These are phyloP conservation scores for Wickerhamomyces ciferrii DNA, from an alignment of 805 yeast species.

Conservation along the genomic window DNA sequence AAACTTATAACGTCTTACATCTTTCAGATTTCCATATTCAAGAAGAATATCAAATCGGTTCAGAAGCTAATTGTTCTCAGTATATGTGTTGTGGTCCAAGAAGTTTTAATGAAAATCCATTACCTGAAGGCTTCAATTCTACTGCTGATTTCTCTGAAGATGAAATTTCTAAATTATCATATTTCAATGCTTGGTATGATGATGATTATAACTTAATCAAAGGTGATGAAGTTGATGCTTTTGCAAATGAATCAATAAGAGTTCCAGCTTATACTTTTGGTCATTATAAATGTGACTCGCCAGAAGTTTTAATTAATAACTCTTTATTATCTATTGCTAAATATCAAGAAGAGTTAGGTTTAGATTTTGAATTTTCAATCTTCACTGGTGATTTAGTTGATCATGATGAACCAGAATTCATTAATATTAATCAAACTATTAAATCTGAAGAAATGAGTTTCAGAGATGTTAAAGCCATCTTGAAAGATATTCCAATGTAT, in stretches of 20 bases:
- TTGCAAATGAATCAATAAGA: constrained; percentile 18
- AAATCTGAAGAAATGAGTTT: not conserved
- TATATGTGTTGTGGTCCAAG: constrained; percentile 56
- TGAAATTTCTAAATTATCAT: constrained; percentile 7
- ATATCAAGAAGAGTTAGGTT: not conserved
- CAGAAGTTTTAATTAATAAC: not conserved
- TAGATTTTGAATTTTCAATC: not conserved
- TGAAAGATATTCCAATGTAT: not conserved
- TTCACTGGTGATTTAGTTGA: not conserved
- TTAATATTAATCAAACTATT: not conserved
- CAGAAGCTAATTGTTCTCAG: constrained; percentile 51
- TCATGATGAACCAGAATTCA: not conserved
- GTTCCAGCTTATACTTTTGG: not conserved
- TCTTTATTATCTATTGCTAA: not conserved
- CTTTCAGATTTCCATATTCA: constrained; percentile 63
- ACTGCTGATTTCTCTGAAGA: constrained; percentile 8
- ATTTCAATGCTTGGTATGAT: constrained; percentile 19
- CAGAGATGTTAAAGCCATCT: not conserved
- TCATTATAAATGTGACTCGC: not conserved
- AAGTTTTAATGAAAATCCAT: not conserved
- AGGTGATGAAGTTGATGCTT: constrained; percentile 19
- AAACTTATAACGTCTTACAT: constrained; percentile 57
- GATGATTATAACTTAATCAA: constrained; percentile 19
- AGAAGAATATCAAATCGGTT: constrained; percentile 45
- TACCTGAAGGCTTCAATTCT: constrained; percentile 1